These are phyloP conservation scores for Tricholoma bakamatsutake DNA, from an alignment of 768 basidiomycete species.

Conservation along the genomic window DNA sequence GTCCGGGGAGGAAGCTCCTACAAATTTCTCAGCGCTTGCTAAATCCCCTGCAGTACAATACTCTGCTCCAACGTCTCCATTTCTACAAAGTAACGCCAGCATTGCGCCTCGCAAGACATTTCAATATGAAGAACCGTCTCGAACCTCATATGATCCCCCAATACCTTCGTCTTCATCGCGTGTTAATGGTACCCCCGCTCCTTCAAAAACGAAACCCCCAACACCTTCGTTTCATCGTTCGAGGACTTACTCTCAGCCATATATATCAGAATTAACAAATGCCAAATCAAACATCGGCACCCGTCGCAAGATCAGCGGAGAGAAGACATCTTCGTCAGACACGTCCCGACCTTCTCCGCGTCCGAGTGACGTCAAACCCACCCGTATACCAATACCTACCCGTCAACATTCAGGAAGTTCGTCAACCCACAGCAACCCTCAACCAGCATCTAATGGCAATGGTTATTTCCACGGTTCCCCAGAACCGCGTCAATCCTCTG, in stretches of 20 bases:
- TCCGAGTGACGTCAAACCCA: slow-evolving; percentile 38
- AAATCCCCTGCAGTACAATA: slow-evolving; percentile 4
- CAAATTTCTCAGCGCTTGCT: slow-evolving; percentile 11
- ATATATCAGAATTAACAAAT: slow-evolving; percentile 33
- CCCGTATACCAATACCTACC: slow-evolving; percentile 43
- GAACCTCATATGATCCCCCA: slow-evolving; percentile 13
- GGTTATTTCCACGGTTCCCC: slow-evolving; percentile 16
- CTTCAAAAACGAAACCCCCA: slow-evolving; percentile 24
- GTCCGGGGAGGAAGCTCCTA: slow-evolving; percentile 43
- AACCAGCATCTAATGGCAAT: slow-evolving; percentile 13
- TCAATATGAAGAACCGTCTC: slow-evolving; percentile 9
- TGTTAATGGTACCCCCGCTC: slow-evolving; percentile 24
- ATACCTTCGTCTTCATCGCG: slow-evolving; percentile 19
- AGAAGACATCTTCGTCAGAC: slow-evolving; percentile 26
- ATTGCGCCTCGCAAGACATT: slow-evolving; percentile 7
- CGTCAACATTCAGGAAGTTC: slow-evolving; percentile 25
- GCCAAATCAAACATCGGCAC: slow-evolving; percentile 21
- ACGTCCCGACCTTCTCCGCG: slow-evolving; percentile 34
- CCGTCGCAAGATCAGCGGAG: slow-evolving; percentile 25
- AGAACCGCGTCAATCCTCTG: slow-evolving; percentile 12
- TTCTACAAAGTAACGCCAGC: slow-evolving; percentile 18
- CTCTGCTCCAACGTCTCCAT: slow-evolving; percentile 12
- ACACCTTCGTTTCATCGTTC: slow-evolving; percentile 39
- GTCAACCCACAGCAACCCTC: slow-evolving; percentile 14
- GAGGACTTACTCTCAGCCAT: slow-evolving; percentile 64